A percentile compares a stretch with the other conserved stretches of the same genome.
Conservation (phyloP, 371 early-diverging fungal genomes). For the Mortierella sp. region DNA sequence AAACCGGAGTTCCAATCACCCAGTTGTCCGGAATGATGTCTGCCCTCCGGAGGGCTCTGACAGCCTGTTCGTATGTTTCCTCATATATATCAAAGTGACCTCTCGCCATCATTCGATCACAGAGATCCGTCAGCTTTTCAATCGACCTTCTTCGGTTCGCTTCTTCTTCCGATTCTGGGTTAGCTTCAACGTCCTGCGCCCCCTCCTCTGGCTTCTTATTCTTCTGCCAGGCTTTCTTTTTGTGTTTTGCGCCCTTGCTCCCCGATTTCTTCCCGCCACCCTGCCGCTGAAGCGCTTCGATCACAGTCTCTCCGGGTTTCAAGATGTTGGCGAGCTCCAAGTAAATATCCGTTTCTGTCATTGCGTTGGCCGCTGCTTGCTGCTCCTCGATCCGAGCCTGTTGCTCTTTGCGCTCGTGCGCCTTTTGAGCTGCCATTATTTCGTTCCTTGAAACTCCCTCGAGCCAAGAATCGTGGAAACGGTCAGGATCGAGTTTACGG, state of each 20-base stretch:
- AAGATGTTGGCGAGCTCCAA: conserved; percentile 73
- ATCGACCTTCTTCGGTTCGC: conserved; percentile 62
- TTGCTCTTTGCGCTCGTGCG: conserved; percentile 72
- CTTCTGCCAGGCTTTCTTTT: conserved; percentile 74
- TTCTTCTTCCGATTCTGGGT: conserved; percentile 60
- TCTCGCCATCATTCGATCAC: conserved; percentile 82
- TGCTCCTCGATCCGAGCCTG: conserved; percentile 66
- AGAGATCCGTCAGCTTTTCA: conserved; percentile 77
- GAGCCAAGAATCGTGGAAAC: conserved; percentile 92
- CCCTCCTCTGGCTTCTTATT: conserved; percentile 32
- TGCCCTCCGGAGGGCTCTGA: conserved; percentile 75
- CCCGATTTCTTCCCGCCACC: conserved; percentile 68
- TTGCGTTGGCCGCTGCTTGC: conserved; percentile 59
- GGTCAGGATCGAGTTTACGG: conserved; percentile 83
- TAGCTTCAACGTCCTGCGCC: conserved; percentile 27
- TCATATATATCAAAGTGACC: conserved; percentile 82
- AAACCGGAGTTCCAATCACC: conserved; percentile 63
- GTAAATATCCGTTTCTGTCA: conserved; percentile 64
- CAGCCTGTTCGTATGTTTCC: conserved; percentile 81
- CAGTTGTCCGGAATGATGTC: conserved; percentile 73
- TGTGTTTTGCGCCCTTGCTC: conserved; percentile 66
- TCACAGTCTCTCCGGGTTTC: conserved; percentile 79
- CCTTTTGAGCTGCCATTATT: conserved; percentile 80
- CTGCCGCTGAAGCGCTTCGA: conserved; percentile 73
- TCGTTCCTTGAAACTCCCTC: conserved; percentile 81